Conservation (phyloP, 2,329 filamentous ascomycete genomes). For the Aureobasidium mangrovei region DNA sequence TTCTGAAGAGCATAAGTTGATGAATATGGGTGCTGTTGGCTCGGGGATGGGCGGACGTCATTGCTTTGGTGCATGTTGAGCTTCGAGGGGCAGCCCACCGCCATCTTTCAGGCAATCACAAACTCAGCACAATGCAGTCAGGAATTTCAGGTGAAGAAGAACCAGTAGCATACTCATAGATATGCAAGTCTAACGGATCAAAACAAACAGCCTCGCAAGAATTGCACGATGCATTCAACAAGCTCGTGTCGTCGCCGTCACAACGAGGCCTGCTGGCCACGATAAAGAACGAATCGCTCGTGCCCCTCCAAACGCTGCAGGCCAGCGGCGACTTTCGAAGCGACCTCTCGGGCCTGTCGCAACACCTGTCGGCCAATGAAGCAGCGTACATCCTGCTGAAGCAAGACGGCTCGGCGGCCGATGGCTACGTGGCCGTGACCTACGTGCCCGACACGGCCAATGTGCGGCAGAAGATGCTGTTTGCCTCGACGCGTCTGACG, state of each 20-base stretch:
- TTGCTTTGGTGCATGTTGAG: constrained; percentile 3
- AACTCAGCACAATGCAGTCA: constrained; percentile 57
- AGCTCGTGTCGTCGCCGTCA: constrained; percentile 51
- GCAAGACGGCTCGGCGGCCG: constrained; percentile 30
- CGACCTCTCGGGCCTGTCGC: constrained; percentile 54
- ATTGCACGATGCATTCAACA: constrained; percentile 64
- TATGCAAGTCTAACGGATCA: neutral
- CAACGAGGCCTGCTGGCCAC: constrained; percentile 64
- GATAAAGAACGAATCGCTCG: constrained; percentile 60
- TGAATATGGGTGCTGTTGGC: neutral
- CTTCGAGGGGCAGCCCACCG: constrained; percentile 10
- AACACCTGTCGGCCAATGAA: constrained; percentile 56
- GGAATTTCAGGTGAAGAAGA: constrained; percentile 58
- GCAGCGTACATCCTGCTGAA: constrained; percentile 70
- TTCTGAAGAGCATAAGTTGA: neutral
- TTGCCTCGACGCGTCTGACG: constrained; percentile 67
- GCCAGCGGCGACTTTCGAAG: constrained; percentile 28
- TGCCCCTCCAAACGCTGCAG: constrained; percentile 49
- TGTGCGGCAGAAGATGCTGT: constrained; percentile 80
- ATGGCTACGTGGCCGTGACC: constrained; percentile 57
- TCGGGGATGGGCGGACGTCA: constrained; percentile 4
- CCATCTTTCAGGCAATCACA: neutral
- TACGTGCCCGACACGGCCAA: constrained; percentile 72
- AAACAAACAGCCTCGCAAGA: constrained; percentile 58
- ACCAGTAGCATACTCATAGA: neutral